A percentile compares a stretch with the other conserved stretches of the same genome.
phyloP scores from a whole-genome alignment of 148 eudicot species.

The Dysphania ambrosioides region DNA sequence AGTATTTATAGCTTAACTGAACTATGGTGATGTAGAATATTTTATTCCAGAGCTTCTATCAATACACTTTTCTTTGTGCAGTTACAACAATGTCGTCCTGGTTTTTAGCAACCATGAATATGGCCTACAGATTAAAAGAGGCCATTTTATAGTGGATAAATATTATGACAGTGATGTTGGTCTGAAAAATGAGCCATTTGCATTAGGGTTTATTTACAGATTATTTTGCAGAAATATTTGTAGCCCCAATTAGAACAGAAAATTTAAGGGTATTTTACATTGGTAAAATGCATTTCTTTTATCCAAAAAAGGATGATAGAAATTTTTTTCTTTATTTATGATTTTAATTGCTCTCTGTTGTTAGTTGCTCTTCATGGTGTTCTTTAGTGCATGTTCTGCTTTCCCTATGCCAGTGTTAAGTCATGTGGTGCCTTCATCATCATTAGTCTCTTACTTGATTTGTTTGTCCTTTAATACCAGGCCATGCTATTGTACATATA shows the following conservation, averaged over 20 bases:
- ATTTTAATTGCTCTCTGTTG: not conserved
- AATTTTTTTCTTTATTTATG: not conserved
- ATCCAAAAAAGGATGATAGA: not conserved
- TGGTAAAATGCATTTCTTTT: not conserved
- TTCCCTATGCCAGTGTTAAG: not conserved
- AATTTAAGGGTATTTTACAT: not conserved
- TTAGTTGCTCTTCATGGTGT: not conserved
- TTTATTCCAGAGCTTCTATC: too few relatives aligned
- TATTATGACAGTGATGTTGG: not conserved
- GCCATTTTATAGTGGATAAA: too few relatives aligned
- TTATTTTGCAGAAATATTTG: not conserved
- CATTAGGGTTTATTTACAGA: not conserved
- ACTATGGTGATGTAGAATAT: not conserved
- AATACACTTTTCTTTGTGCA: too few relatives aligned
- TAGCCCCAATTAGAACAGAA: not conserved
- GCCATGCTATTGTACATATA: slow-evolving; percentile 72
- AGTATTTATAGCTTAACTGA: not conserved
- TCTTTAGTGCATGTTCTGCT: not conserved
- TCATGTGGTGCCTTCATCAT: not conserved
- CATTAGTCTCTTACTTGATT: not conserved
- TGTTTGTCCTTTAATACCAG: slow-evolving; percentile 41
- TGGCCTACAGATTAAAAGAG: too few relatives aligned
- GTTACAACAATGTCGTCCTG: too few relatives aligned
- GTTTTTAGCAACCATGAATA: too few relatives aligned
- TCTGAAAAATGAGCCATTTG: not conserved